Conservation (phyloP, 2,329 filamentous ascomycete genomes). For the Cordyceps militaris region DNA sequence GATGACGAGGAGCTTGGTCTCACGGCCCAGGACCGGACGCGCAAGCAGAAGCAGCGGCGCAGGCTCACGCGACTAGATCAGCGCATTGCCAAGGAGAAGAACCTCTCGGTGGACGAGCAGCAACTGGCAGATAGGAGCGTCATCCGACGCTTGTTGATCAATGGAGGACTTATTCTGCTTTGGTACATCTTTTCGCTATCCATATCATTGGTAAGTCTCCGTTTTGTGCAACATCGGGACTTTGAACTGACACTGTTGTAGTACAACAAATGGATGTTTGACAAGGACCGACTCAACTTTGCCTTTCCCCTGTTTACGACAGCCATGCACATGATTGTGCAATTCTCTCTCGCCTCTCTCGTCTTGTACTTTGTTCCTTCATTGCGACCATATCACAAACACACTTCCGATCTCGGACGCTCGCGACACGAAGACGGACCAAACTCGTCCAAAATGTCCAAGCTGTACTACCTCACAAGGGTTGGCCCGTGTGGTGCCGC, state of each 20-base stretch:
- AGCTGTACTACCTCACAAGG: slow-evolving; percentile 83
- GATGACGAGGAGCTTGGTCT: slow-evolving; percentile 89
- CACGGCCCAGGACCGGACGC: slow-evolving; percentile 63
- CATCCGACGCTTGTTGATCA: slow-evolving; percentile 60
- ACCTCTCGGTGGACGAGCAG: slow-evolving; percentile 62
- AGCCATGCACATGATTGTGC: slow-evolving; percentile 89
- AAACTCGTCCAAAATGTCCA: slow-evolving; percentile 66
- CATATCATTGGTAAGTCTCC: slow-evolving; percentile 72
- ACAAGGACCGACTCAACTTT: slow-evolving; percentile 76
- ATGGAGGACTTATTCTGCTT: slow-evolving; percentile 71
- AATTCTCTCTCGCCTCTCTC: slow-evolving; percentile 71
- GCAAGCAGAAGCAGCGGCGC: slow-evolving; percentile 58
- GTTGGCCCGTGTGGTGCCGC: slow-evolving; percentile 88
- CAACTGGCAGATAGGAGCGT: slow-evolving; percentile 70
- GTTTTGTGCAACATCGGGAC: not conserved
- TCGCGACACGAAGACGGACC: slow-evolving; percentile 48
- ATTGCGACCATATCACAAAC: slow-evolving; percentile 58
- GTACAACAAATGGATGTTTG: slow-evolving; percentile 99
- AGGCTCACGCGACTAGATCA: slow-evolving; percentile 64
- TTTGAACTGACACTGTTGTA: slow-evolving; percentile 47
- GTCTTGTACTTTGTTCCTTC: slow-evolving; percentile 79
- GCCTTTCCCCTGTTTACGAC: slow-evolving; percentile 94
- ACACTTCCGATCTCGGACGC: slow-evolving; percentile 41
- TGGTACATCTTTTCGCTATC: slow-evolving; percentile 92
- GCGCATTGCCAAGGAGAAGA: slow-evolving; percentile 54